Evolutionary conservation across 148 eudicot species (phyloP), one percentile per base, ranked within the genome.

Genomic region (Heliosperma pusillum): DNA sequence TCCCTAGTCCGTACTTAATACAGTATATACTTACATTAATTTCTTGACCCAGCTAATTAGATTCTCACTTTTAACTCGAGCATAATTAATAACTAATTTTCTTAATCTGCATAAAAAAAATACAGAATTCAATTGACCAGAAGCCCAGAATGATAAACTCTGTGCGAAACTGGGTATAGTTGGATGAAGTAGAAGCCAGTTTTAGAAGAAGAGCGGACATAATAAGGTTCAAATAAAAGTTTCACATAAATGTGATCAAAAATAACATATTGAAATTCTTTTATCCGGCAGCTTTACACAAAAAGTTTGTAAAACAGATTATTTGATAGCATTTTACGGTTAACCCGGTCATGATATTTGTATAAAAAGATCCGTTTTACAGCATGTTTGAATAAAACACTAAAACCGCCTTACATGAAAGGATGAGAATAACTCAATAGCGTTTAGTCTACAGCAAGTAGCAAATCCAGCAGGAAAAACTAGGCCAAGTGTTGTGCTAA

Each of bases 401-500:
- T 33, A 33, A 33, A 33, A 33, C 36, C 36, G 36, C 5, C 36
- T 33, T 33, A 33, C 42, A 36, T 36, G 42, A 36, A 10, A 36
- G 0, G 42, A 36, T 36, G 42, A 36, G 42, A 36, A 6, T 36
- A 36, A 36, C 10, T 36, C 10, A 1, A 36, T 36, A 6, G 7
- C 0, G 10, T 36, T 0, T 36, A 36, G 42, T 36, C 9, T 36
- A 36, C 42, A 36, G 42, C 42, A 36, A 36, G 7, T 5, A 36
- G 42, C 8, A 36, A 36, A 36, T 36, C 42, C 1, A 21, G 29
- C 64, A 24, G 12, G 17, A 59, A 5, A 16, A 50, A 24, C 7
- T 21, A 80, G 0, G 79, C 76, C 36, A 76, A 75, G 62, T 80
- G 83, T 47, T 80, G 80, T 0, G 93, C 96, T 83, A 91, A 89